Base-by-base conservation (phyloP, 148 eudicot species). In the Cornus controversa region DNA sequence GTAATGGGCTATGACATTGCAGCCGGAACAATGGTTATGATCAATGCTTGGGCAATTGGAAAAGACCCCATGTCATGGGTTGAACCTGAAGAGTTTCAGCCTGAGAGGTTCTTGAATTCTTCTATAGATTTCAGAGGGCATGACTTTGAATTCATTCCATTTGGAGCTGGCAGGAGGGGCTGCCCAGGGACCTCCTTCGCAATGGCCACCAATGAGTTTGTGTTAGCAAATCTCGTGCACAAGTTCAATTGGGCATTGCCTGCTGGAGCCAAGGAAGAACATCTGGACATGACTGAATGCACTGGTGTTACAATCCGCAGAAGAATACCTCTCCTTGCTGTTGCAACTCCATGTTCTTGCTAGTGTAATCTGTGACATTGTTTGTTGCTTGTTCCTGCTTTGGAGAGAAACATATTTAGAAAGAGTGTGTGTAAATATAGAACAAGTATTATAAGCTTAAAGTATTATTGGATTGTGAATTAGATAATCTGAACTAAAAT, bases 141-240 rank as follows among this genome's bases (percentile, higher is more conserved):
- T 6, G 71, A 82, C 31, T 80, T 73, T 37, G 70, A 82, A 74
- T 70, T 82, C 22, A 66, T 85, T 65, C 88, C 85, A 7, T 85
- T 82, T 63, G 88, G 85, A 66, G 84, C 77, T 40, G 88, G 88
- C 5, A 77, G 88, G 67, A 79, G 88, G 60, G 74, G 78, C 0
- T 85, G 85, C 70, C 88, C 85, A 1, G 85, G 81, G 15, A 85
- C 77, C 26, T 58, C 72, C 18, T 85, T 82, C 67, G 85, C 88
- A 22, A 67, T 42, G 28, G 77, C 73, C 7, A 34, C 10, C 28
- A 45, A 66, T 27, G 79, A 84, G 74, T 69, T 84, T 24, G 81
- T 66, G 22, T 66, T 84, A 25, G 86, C 82, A 53, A 82, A 82
- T 60, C 82, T 82, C n/a, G 16, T 82, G 36, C 71, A 65, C 15